Evolutionary conservation across 176 grass and related monocot genomes (phyloP).

Genomic region (Phoenix dactylifera): DNA sequence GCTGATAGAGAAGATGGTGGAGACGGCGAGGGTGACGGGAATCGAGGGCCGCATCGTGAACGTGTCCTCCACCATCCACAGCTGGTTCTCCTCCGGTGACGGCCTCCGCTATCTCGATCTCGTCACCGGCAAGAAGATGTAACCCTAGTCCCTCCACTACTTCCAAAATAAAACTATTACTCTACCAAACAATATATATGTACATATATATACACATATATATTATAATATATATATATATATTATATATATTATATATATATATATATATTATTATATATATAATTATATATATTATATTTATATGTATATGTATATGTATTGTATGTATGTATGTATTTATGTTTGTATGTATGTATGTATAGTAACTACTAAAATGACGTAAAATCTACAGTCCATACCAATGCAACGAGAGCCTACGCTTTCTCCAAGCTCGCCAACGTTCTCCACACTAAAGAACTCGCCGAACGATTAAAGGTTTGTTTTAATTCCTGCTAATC

Average conservation of each 20-base stretch:
- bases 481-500: background rate
- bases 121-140: slow-evolving; percentile 74
- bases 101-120: slow-evolving; percentile 64
- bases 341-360: no score
- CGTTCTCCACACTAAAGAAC: slow-evolving; percentile 68
- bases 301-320: no score
- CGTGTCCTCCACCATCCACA: slow-evolving; percentile 88
- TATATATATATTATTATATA: no score
- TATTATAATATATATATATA: no score
- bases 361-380: background rate
- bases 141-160: background rate
- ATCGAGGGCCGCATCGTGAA: slow-evolving; percentile 77
- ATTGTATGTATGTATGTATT: no score
- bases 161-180: background rate
- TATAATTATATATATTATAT: no score
- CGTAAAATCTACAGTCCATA: slow-evolving; percentile 33
- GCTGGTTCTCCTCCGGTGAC: slow-evolving; percentile 78
- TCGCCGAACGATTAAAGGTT: slow-evolving; percentile 53
- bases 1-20: slow-evolving; percentile 56
- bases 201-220: no score
- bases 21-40: slow-evolving; percentile 49
- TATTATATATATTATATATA: no score
- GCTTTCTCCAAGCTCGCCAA: slow-evolving; percentile 89
- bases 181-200: background rate
- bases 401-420: slow-evolving; percentile 80